Percentiles rank a stretch among this genome's conserved stretches.
These are phyloP conservation scores for Primulina eburnea DNA, from an alignment of 257 asterid species.

Conservation along the genomic window DNA sequence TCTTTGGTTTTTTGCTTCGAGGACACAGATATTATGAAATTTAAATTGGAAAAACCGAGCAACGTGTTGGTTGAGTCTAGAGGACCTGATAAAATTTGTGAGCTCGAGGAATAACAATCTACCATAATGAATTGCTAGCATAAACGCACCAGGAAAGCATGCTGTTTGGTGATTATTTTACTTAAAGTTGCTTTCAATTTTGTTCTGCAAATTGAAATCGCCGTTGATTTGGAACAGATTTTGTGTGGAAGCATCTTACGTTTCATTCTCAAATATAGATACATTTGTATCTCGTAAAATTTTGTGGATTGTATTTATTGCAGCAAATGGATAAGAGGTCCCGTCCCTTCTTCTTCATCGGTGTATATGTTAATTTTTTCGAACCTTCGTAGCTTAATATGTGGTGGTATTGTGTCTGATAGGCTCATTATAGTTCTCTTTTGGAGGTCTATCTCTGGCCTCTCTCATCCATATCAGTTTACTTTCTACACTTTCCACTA, in stretches of 20 bases:
- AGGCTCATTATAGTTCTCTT: not conserved
- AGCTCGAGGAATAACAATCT: not conserved
- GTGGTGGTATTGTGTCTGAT: not conserved
- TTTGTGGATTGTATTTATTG: not conserved
- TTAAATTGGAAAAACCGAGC: not conserved
- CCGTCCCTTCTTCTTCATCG: not conserved
- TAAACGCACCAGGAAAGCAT: not conserved
- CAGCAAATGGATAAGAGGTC: not conserved
- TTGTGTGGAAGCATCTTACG: not conserved
- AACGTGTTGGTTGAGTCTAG: slow-evolving; percentile 3
- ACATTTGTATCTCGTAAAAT: not conserved
- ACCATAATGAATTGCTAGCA: not conserved
- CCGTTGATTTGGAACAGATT: not conserved
- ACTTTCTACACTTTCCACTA: not conserved
- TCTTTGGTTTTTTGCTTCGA: not conserved
- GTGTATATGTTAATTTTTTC: not conserved
- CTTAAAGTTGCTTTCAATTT: not conserved
- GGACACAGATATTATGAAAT: not conserved
- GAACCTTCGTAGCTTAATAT: not conserved
- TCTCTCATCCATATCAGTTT: slow-evolving; percentile 18
- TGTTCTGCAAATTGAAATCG: not conserved
- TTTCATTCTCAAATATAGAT: slow-evolving; percentile 8
- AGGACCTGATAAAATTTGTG: not conserved
- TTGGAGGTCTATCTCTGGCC: slow-evolving; percentile 1
- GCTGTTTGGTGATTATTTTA: not conserved